Evolutionary conservation across 192 early-diverging fungal species (phyloP).

Genomic region (Rhizophagus sp.): DNA sequence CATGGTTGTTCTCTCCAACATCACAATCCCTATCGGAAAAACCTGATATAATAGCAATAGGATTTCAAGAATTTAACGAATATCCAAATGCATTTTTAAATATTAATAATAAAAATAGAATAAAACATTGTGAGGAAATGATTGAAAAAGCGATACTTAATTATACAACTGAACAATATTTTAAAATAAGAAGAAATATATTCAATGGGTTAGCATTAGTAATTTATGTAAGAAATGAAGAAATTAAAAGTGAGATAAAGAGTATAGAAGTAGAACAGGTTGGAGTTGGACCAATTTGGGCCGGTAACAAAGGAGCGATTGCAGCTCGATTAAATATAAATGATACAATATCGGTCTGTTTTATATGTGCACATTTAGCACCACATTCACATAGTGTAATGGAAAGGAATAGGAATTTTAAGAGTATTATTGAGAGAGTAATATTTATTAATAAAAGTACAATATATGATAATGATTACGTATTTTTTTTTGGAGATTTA

Average conservation of each 20-base stretch:
- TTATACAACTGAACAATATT: constrained; percentile 37
- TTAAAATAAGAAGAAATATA: constrained; percentile 27
- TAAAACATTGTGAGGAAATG: constrained; percentile 33
- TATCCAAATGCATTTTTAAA: constrained; percentile 42
- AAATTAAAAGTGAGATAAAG: constrained; percentile 33
- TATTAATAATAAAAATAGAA: constrained; percentile 16
- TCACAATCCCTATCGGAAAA: constrained; percentile 32
- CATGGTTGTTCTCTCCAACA: constrained; percentile 39
- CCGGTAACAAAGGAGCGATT: constrained; percentile 49
- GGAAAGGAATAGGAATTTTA: constrained; percentile 28
- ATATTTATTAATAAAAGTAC: constrained; percentile 15
- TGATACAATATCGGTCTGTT: constrained; percentile 21
- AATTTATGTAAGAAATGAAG: constrained; percentile 38
- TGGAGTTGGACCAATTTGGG: constrained; percentile 35
- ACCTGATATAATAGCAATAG: constrained; percentile 48
- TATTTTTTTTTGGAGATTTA: constrained; percentile 35
- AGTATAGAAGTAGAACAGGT: constrained; percentile 32
- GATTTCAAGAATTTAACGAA: constrained; percentile 44
- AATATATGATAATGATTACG: constrained; percentile 31
- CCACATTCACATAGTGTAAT: constrained; percentile 28
- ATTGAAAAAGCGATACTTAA: constrained; percentile 36
- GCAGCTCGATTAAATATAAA: constrained; percentile 34
- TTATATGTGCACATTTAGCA: constrained; percentile 35
- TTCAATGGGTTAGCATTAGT: constrained; percentile 43
- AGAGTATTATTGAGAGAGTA: constrained; percentile 20